Percentiles rank a stretch among this genome's conserved stretches.
These are phyloP conservation scores for Plectosphaerella cucumerina DNA, from an alignment of 2,329 filamentous ascomycete genomes.

Conservation along the genomic window DNA sequence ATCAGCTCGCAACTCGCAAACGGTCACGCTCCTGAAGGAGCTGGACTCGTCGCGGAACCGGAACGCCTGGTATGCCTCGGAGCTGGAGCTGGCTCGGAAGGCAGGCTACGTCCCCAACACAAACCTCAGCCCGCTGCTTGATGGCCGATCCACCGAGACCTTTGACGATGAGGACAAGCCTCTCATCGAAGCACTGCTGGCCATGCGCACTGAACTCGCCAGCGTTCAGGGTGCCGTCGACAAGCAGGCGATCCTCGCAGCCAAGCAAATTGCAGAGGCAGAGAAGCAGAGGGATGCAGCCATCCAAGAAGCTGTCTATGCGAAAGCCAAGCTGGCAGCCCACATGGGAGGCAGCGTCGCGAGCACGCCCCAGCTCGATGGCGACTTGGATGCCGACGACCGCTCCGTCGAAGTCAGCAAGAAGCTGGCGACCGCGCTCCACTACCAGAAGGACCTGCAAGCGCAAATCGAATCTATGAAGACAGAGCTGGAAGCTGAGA, in stretches of 20 bases:
- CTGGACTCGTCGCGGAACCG: conserved; percentile 78
- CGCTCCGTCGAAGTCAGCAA: conserved; percentile 71
- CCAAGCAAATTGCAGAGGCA: conserved; percentile 86
- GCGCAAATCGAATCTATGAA: conserved; percentile 66
- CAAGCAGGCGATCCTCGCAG: conserved; percentile 78
- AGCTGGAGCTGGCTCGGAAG: conserved; percentile 86
- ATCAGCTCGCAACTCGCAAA: conserved; percentile 59
- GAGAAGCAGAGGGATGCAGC: conserved; percentile 93
- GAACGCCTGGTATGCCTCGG: conserved; percentile 96
- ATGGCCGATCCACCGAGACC: conserved; percentile 70
- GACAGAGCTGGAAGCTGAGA: conserved; percentile 75
- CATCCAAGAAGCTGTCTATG: conserved; percentile 92
- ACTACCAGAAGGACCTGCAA: conserved; percentile 75
- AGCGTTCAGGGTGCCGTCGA: conserved; percentile 90
- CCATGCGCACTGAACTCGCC: conserved; percentile 83
- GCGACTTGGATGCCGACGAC: conserved; percentile 57
- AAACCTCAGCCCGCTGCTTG: conserved; percentile 67
- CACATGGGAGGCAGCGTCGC: conserved; percentile 58
- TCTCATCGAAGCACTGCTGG: conserved; percentile 83
- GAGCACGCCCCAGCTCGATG: conserved; percentile 55
- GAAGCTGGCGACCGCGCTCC: conserved; percentile 78
- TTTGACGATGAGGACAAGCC: conserved; percentile 92
- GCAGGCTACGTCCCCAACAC: conserved; percentile 76
- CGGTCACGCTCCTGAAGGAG: conserved; percentile 77
- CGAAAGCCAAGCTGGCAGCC: conserved; percentile 86